Base-by-base conservation (phyloP, 2,329 filamentous ascomycete genomes). In the Pestalotiopsis sp. region DNA sequence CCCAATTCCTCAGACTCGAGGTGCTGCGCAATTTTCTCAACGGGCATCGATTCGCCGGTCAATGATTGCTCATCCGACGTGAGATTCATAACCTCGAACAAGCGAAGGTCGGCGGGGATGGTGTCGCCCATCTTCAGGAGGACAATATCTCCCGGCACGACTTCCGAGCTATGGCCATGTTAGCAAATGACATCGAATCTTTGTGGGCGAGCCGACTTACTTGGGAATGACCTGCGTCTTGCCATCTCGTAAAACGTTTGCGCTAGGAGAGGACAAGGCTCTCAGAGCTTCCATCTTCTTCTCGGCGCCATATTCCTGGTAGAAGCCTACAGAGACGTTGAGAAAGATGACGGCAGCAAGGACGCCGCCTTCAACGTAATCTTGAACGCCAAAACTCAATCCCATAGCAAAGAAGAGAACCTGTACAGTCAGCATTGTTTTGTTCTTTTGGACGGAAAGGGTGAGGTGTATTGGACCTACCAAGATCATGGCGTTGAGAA, bases 371-470 rank as follows among this genome's bases (percentile, higher is more conserved):
- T 92, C 90, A 72, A 92, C 89, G 76, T 87, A 91, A 73, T 92
- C 91, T 59, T 85, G 80, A 70, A 92, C 90, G 70, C 86, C 89
- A 77, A 91, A 92, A 70, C 88, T 90, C 56, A 91, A 85, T 60
- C 88, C 90, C 90, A 94, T 93, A 75, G 92, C 92, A 74, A 95
- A 91, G 66, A 93, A 84, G 65, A 95, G 86, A 63, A 94, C 91
- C 91, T 93, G 85, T 27, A 23, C 7, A 20, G 4, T 20, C 31
- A 31, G 27, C 17, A 58, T 45, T 49, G 2, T 31, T 36, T 7
- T 20, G 12, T 31, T 41, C n/a, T 7, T 25, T 11, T 17, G 17
- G 17, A 5, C n/a, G 7, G 23, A 11, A 36, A n/a, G 31, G 14
- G 4, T 31, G 38, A n/a, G 58, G 45, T n/a, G 2, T 7, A 4